Base-by-base conservation (phyloP, 495 filamentous ascomycete species). In the Penicilliopsis zonata region DNA sequence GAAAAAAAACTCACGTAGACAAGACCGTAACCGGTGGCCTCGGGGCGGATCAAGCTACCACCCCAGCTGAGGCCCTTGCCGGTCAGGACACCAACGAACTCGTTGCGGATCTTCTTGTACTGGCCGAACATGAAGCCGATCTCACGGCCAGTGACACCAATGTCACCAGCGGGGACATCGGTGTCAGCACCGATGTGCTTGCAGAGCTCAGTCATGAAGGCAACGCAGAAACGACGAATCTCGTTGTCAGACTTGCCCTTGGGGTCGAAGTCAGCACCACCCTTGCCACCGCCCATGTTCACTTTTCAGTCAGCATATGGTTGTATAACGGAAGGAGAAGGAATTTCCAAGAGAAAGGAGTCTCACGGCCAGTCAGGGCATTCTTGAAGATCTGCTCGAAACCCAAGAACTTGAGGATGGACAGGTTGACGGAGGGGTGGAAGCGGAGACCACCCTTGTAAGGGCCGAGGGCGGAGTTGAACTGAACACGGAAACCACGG, bases 381-480 rank as follows among this genome's bases (percentile, higher is more conserved):
- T 98, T 98, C 78, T 98, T 98, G 73, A 98, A 95, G 65, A 85
- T 90, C 72, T 98, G 90, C 78, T 98, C 90, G 56, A 96, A 95
- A 34, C 88, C 90, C 47, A 98, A 70, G 71, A 96, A 96, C 69
- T 98, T 98, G 41, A 98, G 72, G 52, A 98, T 87, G 43, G 83
- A 92, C 37, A 98, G 70, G 68, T 98, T 98, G 63, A 98, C 90
- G 10, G 82, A 75, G 33, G 88, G 90, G 57, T 98, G 90, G 68
- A 98, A 88, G 35, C 90, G 71, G 43, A 96, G 77, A 50, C 90
- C 90, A 42, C 90, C 90, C 72, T 98, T 98, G 78, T 94, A 98
- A 21, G 90, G 90, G 32, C 90, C 90, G 18, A 98, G 78, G 31
- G 90, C 90, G 13, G 84, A 93, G 72, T 96, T 98, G 82, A 93